Percentiles rank a stretch among this genome's conserved stretches.
phyloP scores from a whole-genome alignment of 768 basidiomycete species.

The Amanita muscaria region DNA sequence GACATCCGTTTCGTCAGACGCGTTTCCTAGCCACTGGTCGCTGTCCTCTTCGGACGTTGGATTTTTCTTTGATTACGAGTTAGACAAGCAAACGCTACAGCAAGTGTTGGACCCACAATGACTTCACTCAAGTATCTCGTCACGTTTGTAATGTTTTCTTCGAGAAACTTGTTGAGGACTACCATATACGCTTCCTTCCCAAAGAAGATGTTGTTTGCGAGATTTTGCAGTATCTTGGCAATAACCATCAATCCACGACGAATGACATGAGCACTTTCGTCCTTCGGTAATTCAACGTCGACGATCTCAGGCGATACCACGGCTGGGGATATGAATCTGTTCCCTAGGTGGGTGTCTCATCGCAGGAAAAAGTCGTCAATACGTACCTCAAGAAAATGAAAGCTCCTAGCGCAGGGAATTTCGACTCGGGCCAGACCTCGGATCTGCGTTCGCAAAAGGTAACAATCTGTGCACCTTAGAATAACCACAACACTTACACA shows the following conservation, averaged over 20 bases:
- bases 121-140: constrained; percentile 72
- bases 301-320: constrained; percentile 80
- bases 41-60: constrained; percentile 42
- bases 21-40: constrained; percentile 69
- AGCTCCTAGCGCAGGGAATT: constrained; percentile 77
- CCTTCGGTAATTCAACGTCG: constrained; percentile 71
- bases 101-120: constrained; percentile 42
- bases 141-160: constrained; percentile 60
- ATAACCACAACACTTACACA: constrained; percentile 47
- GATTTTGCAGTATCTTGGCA: constrained; percentile 86
- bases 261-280: constrained; percentile 39
- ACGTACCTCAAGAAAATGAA: constrained; percentile 81
- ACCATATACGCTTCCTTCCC: constrained; percentile 87
- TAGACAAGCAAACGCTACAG: not conserved
- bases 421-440: constrained; percentile 69
- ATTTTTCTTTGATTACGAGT: constrained; percentile 24
- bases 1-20: constrained; percentile 76
- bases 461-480: constrained; percentile 3
- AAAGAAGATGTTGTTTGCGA: constrained; percentile 92
- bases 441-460: constrained; percentile 26
- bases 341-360: too few species aligned
- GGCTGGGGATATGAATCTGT: constrained; percentile 85
- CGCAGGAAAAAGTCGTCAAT: not conserved
- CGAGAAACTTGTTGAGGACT: constrained; percentile 66
- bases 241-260: constrained; percentile 79